phyloP scores from a whole-genome alignment of 108 stramenopile species.

The Licmophora abbreviata region DNA sequence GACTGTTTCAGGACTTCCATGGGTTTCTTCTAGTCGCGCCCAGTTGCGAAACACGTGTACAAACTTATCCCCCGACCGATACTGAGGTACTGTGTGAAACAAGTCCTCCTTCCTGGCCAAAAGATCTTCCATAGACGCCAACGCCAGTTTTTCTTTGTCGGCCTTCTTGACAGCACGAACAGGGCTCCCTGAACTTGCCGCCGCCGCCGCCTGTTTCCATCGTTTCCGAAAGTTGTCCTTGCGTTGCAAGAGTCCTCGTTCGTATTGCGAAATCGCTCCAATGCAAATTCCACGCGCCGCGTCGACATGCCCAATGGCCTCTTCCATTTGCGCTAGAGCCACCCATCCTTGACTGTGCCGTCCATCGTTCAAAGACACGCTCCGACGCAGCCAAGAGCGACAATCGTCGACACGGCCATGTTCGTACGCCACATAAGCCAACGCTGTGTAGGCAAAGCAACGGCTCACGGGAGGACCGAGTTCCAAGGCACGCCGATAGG shows the following conservation, averaged over 20 bases:
- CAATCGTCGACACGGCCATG: constrained; percentile 37
- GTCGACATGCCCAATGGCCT: constrained; percentile 51
- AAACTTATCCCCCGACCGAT: constrained; percentile 71
- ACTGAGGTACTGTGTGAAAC: constrained; percentile 21
- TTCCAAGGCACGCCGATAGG: constrained; percentile 43
- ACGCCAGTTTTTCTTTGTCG: not conserved
- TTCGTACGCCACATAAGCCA: constrained; percentile 60
- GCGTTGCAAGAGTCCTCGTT: constrained; percentile 12
- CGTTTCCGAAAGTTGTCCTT: not conserved
- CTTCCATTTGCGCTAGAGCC: constrained; percentile 67
- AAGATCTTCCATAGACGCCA: constrained; percentile 2
- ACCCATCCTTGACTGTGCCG: constrained; percentile 67
- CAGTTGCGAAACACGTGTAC: constrained; percentile 64
- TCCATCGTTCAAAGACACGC: constrained; percentile 41
- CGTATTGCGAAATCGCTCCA: constrained; percentile 31
- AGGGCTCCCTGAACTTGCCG: not conserved
- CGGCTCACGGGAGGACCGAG: constrained; percentile 44
- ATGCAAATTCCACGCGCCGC: constrained; percentile 48
- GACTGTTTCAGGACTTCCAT: constrained; percentile 44
- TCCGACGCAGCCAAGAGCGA: constrained; percentile 32
- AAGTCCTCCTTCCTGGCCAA: constrained; percentile 2
- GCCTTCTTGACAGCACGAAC: too few relatives aligned
- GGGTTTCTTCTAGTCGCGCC: constrained; percentile 62
- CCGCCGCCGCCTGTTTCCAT: not conserved
- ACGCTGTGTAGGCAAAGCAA: constrained; percentile 56